These are phyloP conservation scores for Beauveria rudraprayagi DNA, from an alignment of 2,329 filamentous ascomycete species.

Conservation along the genomic window DNA sequence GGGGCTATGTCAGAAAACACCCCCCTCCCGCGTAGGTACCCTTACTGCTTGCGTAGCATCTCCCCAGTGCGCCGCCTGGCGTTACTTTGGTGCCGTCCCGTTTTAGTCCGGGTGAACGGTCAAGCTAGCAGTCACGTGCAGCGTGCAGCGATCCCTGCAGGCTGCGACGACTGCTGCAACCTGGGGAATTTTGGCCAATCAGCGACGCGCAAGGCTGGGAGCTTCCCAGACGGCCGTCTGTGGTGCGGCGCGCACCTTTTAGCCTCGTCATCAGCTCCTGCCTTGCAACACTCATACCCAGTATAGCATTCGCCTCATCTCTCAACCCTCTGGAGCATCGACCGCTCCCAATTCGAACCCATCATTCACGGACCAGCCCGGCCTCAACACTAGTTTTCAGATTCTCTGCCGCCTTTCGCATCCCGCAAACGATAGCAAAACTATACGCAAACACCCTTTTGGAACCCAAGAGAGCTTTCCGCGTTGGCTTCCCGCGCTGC, in stretches of 20 bases:
- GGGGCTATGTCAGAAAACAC: no score
- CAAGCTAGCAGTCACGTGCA: conserved; percentile 7
- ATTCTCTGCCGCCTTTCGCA: neutral
- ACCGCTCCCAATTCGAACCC: neutral
- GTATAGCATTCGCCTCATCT: neutral
- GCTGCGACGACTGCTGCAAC: conserved; percentile 8
- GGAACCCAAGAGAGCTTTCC: neutral
- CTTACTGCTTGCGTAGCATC: no score
- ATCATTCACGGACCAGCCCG: neutral
- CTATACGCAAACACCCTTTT: neutral
- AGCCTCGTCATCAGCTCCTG: conserved; percentile 46
- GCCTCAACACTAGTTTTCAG: neutral
- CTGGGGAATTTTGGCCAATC: conserved; percentile 18
- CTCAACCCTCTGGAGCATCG: neutral
- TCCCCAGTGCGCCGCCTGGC: neutral
- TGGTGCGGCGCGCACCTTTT: conserved; percentile 16
- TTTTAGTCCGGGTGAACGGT: neutral
- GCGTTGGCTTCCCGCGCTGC: neutral
- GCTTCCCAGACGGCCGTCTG: no score
- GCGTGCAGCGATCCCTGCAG: neutral
- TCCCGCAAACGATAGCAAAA: neutral
- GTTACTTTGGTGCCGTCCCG: neutral
- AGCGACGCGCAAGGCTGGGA: conserved; percentile 12
- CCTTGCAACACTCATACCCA: conserved; percentile 10
- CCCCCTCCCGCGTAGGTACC: no score